Conservation (phyloP, 2,329 filamentous ascomycete species). For the Venturia aucupariae region DNA sequence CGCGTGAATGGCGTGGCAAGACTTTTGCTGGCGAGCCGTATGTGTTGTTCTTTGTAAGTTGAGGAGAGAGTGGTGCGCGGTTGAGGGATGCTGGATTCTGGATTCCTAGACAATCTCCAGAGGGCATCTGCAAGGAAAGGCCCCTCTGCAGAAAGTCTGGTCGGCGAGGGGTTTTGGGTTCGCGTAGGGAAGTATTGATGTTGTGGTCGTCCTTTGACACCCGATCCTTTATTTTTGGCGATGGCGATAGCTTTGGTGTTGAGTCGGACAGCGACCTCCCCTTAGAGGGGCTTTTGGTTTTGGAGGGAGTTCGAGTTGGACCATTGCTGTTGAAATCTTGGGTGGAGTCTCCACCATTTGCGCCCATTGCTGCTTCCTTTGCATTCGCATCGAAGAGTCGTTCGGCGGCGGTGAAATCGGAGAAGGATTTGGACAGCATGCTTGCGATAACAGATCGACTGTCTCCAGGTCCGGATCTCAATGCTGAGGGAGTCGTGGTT, state of each 20-base stretch:
- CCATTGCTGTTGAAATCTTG: neutral
- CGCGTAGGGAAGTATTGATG: slow-evolving; percentile 14
- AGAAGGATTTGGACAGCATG: slow-evolving; percentile 2
- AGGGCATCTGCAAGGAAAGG: slow-evolving; percentile 62
- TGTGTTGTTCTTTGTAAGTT: slow-evolving; percentile 73
- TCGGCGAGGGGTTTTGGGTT: slow-evolving; percentile 56
- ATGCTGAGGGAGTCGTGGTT: neutral
- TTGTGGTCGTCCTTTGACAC: slow-evolving; percentile 38
- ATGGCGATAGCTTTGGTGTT: slow-evolving; percentile 34
- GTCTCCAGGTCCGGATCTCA: neutral
- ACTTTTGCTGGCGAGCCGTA: slow-evolving; percentile 85
- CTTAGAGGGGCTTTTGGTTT: slow-evolving; percentile 31
- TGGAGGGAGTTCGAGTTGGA: slow-evolving; percentile 24
- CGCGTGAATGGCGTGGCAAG: slow-evolving; percentile 77
- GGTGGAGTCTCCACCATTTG: neutral
- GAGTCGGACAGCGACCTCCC: slow-evolving; percentile 37
- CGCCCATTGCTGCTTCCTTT: neutral
- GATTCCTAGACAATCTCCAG: slow-evolving; percentile 36
- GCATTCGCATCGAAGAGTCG: neutral
- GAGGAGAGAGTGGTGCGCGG: slow-evolving; percentile 67
- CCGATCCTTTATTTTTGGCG: slow-evolving; percentile 36
- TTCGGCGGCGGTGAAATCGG: neutral
- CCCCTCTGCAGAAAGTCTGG: slow-evolving; percentile 53
- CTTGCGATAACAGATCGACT: neutral
- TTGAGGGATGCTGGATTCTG: slow-evolving; percentile 31